Base-by-base conservation (phyloP, 805 yeast genomes). In the Cyberlindnera sargentensis region DNA sequence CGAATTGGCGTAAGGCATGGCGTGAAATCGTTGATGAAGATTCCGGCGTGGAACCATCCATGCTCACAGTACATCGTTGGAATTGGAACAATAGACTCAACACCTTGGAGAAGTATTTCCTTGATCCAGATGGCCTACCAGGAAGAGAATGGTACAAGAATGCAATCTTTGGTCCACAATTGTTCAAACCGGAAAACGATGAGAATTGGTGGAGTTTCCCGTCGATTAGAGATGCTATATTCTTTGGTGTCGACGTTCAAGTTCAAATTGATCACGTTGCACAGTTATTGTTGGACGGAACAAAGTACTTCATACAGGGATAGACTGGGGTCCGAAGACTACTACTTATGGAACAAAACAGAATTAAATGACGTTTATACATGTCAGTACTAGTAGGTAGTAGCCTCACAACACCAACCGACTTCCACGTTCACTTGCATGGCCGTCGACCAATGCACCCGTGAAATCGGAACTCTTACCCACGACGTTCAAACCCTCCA, bases 21-120 rank as follows among this genome's bases (percentile, higher is more conserved):
- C 59, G 63, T 24, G 73, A 74, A 30, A 64, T 76, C 23, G 75
- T 75, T 3, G 60, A 62, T 10, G 69, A 71, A 30, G 74, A 71
- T 39, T 67, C 73, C 4, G 90, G 84, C 2, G 55, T 78, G 4
- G 95, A 90, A 58, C 89, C 95, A 2, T 76, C 88, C 2, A 58
- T 83, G 44, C 65, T 86, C 34, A 73, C 90, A 0, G 78, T 81
- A 37, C 80, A 76, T 49, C 70, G 98, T 54, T 77, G 86, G 82
- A 78, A 77, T 44, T 84, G 93, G 86, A 90, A 90, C 61, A 72
- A 78, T n/a, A 77, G 78, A 47, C 62, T 87, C 53, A 61, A 76
- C 4, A 60, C 64, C 11, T 68, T 85, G 45, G 82, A 80, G 48
- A 74, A 73, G 48, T 60, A 68, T 20, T 73, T 85, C 49, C 56